Conservation (phyloP, 345 rosid genomes). For the Angophora floribunda region DNA sequence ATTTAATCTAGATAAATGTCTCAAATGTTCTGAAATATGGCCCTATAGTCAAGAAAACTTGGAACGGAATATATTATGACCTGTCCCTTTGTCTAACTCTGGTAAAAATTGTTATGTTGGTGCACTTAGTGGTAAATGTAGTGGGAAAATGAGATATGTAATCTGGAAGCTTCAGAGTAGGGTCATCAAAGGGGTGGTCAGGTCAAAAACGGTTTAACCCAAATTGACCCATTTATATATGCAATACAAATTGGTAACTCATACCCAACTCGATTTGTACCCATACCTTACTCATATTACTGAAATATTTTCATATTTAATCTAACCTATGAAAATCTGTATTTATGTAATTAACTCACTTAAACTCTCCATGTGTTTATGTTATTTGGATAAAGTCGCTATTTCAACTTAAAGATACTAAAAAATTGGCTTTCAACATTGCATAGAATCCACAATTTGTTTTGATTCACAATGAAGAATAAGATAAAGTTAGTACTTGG, state of each 20-base stretch:
- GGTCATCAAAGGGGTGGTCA: background rate
- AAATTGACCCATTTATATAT: background rate
- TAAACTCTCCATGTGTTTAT: background rate
- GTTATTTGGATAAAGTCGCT: background rate
- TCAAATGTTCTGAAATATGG: background rate
- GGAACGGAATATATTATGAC: background rate
- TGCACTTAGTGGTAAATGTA: background rate
- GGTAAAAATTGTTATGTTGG: background rate
- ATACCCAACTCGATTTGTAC: background rate
- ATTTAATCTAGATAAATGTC: background rate
- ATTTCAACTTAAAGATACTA: background rate
- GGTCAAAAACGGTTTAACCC: background rate
- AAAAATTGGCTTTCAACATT: background rate
- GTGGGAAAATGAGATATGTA: background rate
- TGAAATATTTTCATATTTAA: background rate
- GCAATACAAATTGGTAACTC: background rate
- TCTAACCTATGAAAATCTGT: background rate
- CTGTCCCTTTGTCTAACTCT: background rate
- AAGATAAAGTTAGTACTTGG: background rate
- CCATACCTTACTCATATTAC: background rate
- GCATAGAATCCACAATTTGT: background rate
- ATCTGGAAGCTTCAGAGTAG: background rate
- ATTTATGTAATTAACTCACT: background rate
- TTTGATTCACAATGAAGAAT: background rate
- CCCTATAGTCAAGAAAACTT: background rate